A percentile compares a stretch with the other conserved stretches of the same genome.
These are phyloP conservation scores for Herpetospermum pedunculosum DNA, from an alignment of 306 rosid genomes.

Conservation along the genomic window DNA sequence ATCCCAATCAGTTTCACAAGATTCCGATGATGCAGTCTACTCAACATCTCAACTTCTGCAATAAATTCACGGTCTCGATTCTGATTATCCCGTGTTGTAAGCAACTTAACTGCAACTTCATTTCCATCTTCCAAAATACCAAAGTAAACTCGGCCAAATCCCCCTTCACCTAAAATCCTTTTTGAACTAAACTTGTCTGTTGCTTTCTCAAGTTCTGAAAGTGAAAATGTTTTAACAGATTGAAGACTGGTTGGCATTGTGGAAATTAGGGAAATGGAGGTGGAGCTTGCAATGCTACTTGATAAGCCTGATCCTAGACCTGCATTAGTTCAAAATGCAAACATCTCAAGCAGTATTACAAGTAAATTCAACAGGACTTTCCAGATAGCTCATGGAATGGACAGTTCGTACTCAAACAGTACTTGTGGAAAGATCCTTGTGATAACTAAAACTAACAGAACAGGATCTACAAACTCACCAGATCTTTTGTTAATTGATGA, in stretches of 20 bases:
- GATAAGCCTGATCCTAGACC: slow-evolving; percentile 57
- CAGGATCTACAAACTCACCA: slow-evolving; percentile 32
- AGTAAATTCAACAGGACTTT: neutral
- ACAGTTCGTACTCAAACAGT: neutral
- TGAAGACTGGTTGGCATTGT: slow-evolving; percentile 54
- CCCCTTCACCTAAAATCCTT: slow-evolving; percentile 88
- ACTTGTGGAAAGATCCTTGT: neutral
- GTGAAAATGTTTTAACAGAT: slow-evolving; percentile 66
- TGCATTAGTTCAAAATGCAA: slow-evolving; percentile 25
- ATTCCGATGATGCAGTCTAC: slow-evolving; percentile 96
- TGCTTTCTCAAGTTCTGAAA: slow-evolving; percentile 80
- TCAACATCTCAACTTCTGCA: slow-evolving; percentile 83
- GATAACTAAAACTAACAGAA: neutral
- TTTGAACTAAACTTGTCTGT: slow-evolving; percentile 66
- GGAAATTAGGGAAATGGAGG: slow-evolving; percentile 61
- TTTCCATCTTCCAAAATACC: slow-evolving; percentile 74
- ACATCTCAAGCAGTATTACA: neutral
- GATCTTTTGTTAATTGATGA: slow-evolving; percentile 62
- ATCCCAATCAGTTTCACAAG: slow-evolving; percentile 90
- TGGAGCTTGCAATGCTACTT: slow-evolving; percentile 70
- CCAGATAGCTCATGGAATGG: neutral
- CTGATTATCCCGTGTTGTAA: slow-evolving; percentile 54
- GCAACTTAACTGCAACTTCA: slow-evolving; percentile 87
- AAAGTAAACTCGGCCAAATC: slow-evolving; percentile 83
- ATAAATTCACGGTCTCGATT: slow-evolving; percentile 79